Evolutionary conservation across 139 green algal genomes (phyloP).

Genomic region (Chlorella sp.): DNA sequence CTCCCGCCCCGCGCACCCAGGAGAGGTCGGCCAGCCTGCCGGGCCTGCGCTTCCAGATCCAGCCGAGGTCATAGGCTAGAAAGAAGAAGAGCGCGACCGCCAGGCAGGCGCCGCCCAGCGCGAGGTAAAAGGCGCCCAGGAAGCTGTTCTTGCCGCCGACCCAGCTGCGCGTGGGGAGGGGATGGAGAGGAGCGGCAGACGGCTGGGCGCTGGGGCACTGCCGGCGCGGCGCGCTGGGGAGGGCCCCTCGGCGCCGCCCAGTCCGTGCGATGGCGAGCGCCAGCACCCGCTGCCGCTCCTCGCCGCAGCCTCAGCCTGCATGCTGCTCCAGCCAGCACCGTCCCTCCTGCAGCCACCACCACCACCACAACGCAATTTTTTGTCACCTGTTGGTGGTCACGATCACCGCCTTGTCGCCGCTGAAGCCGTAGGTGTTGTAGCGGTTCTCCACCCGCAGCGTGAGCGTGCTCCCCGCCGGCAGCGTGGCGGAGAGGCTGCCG

Average conservation of each 20-base stretch:
- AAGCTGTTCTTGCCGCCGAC: constrained; percentile 78
- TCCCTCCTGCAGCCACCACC: neutral
- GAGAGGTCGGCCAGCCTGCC: constrained; percentile 20
- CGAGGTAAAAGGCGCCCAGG: constrained; percentile 67
- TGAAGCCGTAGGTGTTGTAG: constrained; percentile 82
- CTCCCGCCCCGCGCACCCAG: constrained; percentile 34
- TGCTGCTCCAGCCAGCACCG: constrained; percentile 25
- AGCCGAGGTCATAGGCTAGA: constrained; percentile 21
- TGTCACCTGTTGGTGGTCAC: too few relatives aligned
- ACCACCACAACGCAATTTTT: too few relatives aligned
- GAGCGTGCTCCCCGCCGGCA: constrained; percentile 43
- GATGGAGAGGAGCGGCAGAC: too few relatives aligned
- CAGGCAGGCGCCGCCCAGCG: constrained; percentile 43
- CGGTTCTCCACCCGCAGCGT: constrained; percentile 58
- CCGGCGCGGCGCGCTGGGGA: too few relatives aligned
- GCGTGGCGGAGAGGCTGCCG: constrained; percentile 54
- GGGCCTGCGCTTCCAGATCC: constrained; percentile 26
- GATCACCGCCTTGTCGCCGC: constrained; percentile 57
- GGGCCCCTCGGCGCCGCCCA: too few relatives aligned
- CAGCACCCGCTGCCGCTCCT: too few relatives aligned
- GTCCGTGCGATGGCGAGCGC: too few relatives aligned
- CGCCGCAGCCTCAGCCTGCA: too few relatives aligned
- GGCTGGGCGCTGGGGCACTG: too few relatives aligned
- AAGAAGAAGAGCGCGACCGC: constrained; percentile 45
- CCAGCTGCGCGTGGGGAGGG: constrained; percentile 74